Base-by-base conservation (phyloP, 2,329 filamentous ascomycete species). In the Emericellopsis atlantica region DNA sequence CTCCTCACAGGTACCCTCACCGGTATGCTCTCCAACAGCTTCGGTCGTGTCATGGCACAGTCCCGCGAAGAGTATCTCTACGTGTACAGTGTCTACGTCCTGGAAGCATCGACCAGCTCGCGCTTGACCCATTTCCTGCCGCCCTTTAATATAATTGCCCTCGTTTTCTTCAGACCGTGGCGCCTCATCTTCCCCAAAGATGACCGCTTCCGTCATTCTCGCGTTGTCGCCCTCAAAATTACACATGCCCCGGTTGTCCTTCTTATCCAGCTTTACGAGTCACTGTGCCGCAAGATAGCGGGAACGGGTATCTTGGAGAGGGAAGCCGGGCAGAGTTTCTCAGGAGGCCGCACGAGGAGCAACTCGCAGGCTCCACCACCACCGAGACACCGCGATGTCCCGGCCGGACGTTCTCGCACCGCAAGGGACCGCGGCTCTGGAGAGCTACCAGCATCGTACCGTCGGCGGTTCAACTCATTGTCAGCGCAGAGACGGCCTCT, bases 1-100 rank as follows among this genome's bases (percentile, higher is more conserved):
- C 67, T 90, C 7, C 70, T 90, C 23, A 82, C 86, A 60, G 85
- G 84, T 38, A 84, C 81, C 16, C 64, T 89, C 46, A 88, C 85
- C 32, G 81, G 80, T 67, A 78, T 88, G 63, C 67, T 89, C 43
- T 84, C 78, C 51, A 87, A 86, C 62, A 84, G 77, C 54, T 80
- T 88, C 59, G 74, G 70, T 11, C 69, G 74, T 41, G 70, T 79
- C 50, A 79, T 79, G 50, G 67, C 68, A 38, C 74, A 79, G 48
- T 75, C 76, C 34, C 69, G 69, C 44, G 83, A 88, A 52, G 84
- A 90, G 57, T 89, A 89, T 52, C 69, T 88, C 32, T 88, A 84
- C 54, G 78, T 87, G 51, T 89, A 79, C 57, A 75, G 70, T 49
- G 70, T 76, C 39, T 78, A 79, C 55, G 78, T 78, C 48, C 66